Percentiles rank a stretch among this genome's conserved stretches.
Conservation (phyloP, 495 filamentous ascomycete species). For the Talaromyces proteolyticus region DNA sequence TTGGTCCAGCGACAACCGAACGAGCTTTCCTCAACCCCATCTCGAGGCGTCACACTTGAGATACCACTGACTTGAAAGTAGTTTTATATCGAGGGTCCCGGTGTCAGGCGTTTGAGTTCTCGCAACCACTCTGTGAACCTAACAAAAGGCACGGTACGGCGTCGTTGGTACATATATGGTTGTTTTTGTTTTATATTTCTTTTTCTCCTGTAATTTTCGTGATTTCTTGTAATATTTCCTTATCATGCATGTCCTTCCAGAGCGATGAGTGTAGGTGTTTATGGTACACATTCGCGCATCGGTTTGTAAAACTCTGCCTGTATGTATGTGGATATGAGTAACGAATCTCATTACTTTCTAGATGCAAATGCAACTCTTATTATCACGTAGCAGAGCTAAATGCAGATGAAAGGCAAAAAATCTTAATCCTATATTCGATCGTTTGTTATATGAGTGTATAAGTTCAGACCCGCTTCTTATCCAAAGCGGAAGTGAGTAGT, state of each 20-base stretch:
- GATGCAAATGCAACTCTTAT: background rate
- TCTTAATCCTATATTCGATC: no score
- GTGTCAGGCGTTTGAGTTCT: background rate
- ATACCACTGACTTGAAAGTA: background rate
- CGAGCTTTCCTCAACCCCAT: background rate
- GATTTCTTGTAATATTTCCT: background rate
- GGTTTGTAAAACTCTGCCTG: conserved; percentile 1
- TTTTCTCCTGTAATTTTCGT: background rate
- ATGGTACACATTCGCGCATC: background rate
- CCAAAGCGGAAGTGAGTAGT: no score
- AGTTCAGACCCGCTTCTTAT: no score
- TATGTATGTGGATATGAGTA: conserved; percentile 8
- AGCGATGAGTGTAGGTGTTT: background rate
- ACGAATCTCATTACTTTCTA: conserved; percentile 3
- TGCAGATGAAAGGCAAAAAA: no score
- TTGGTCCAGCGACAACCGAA: background rate
- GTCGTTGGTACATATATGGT: background rate
- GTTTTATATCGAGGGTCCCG: background rate
- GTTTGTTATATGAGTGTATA: no score
- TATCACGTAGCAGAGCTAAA: no score
- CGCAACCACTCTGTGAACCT: background rate
- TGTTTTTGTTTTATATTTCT: background rate
- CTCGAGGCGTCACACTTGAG: conserved; percentile 7
- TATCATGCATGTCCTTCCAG: background rate
- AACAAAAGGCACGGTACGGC: background rate